A percentile compares a stretch with the other conserved stretches of the same genome.
These are phyloP conservation scores for Melampsora larici-populina DNA, from an alignment of 1,284 basidiomycete species.

Conservation along the genomic window DNA sequence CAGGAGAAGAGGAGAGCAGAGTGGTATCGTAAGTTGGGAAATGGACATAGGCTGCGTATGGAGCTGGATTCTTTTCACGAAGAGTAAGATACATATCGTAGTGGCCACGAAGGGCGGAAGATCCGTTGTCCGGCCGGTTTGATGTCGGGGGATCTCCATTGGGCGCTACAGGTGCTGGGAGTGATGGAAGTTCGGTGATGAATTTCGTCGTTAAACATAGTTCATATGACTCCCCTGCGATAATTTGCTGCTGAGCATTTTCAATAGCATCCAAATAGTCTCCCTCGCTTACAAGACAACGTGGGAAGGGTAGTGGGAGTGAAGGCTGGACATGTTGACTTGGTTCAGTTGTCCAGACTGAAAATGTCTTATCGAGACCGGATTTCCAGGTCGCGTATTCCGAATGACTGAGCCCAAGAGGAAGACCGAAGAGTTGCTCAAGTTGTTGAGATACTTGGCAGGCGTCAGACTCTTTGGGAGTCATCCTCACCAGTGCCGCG, in stretches of 20 bases:
- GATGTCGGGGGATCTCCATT: constrained; percentile 10
- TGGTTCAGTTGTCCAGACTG: background rate
- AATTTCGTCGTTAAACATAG: constrained; percentile 82
- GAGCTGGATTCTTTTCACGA: constrained; percentile 78
- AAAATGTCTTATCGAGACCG: background rate
- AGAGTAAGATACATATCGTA: constrained; percentile 59
- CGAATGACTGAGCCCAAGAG: background rate
- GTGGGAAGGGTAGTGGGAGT: constrained; percentile 49
- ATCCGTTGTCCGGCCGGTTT: background rate
- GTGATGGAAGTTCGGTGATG: constrained; percentile 54
- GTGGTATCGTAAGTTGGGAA: constrained; percentile 64
- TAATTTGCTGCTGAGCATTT: constrained; percentile 70
- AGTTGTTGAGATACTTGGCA: background rate
- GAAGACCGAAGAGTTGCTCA: background rate
- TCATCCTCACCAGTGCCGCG: constrained; percentile 11
- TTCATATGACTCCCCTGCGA: constrained; percentile 89
- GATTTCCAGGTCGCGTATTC: background rate
- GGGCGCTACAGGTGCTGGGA: constrained; percentile 47
- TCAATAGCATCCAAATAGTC: constrained; percentile 71
- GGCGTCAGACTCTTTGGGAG: background rate
- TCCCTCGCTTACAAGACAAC: constrained; percentile 49
- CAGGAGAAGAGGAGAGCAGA: constrained; percentile 78
- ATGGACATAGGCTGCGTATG: constrained; percentile 79
- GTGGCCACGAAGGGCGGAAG: constrained; percentile 46
- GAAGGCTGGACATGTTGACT: background rate